These are phyloP conservation scores for Microascus cirrosus DNA, from an alignment of 2,329 filamentous ascomycete genomes.

Conservation along the genomic window DNA sequence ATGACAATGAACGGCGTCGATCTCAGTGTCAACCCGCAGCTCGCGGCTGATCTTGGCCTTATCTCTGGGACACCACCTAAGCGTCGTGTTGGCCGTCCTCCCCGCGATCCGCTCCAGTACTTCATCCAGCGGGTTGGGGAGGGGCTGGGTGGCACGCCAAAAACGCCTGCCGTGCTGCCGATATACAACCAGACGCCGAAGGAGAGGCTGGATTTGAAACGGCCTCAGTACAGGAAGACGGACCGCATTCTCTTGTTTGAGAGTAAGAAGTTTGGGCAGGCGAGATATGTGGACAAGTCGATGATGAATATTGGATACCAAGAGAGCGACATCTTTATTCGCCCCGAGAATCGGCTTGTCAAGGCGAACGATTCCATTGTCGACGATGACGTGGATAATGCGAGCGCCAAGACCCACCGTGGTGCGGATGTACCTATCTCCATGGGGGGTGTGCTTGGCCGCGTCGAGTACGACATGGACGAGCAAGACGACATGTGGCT, in stretches of 20 bases:
- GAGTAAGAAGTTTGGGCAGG: conserved; percentile 72
- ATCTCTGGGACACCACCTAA: conserved; percentile 25
- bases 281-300: conserved; percentile 87
- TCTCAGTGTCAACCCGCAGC: conserved; percentile 4
- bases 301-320: conserved; percentile 97
- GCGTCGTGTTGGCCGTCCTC: conserved; percentile 31
- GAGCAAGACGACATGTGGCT: conserved; percentile 98
- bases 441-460: conserved; percentile 42
- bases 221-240: conserved; percentile 64
- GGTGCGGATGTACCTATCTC: not conserved
- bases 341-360: conserved; percentile 62
- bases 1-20: conserved; percentile 3
- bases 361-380: conserved; percentile 48
- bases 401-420: conserved; percentile 14
- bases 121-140: conserved; percentile 31
- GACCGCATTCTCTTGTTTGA: conserved; percentile 74
- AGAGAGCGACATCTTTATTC: conserved; percentile 80
- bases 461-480: conserved; percentile 99
- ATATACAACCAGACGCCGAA: conserved; percentile 70
- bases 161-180: conserved; percentile 57
- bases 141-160: conserved; percentile 27
- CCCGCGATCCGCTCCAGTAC: conserved; percentile 39
- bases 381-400: conserved; percentile 46
- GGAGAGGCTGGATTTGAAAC: conserved; percentile 67
- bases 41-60: conserved; percentile 7